Conservation (phyloP, 2,329 filamentous ascomycete genomes). For the Rhynchosporium secalis region DNA sequence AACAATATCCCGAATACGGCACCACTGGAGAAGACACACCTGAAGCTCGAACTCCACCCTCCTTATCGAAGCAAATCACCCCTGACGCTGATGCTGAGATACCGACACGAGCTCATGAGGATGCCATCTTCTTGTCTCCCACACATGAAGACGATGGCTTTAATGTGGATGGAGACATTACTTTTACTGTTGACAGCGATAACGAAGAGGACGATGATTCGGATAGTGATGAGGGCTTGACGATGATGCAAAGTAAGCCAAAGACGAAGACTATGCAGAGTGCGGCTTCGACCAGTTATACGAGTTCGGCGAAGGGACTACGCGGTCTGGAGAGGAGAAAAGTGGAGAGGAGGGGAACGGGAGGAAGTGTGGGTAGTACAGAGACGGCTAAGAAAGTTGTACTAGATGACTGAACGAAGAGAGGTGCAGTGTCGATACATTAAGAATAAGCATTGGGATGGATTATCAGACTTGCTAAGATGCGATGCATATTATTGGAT, state of each 20-base stretch:
- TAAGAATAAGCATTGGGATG: slow-evolving; percentile 14
- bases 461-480: background rate
- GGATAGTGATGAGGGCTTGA: slow-evolving; percentile 40
- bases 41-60: slow-evolving; percentile 35
- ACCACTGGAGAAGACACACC: slow-evolving; percentile 32
- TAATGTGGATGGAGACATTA: slow-evolving; percentile 35
- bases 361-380: slow-evolving; percentile 60
- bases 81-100: slow-evolving; percentile 16
- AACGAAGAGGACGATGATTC: slow-evolving; percentile 35
- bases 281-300: background rate
- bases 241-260: slow-evolving; percentile 43
- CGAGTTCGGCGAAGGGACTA: slow-evolving; percentile 32
- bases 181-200: slow-evolving; percentile 2
- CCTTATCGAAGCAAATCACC: slow-evolving; percentile 31
- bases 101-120: slow-evolving; percentile 13
- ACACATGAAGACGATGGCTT: slow-evolving; percentile 35
- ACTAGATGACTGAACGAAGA: slow-evolving; percentile 30
- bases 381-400: slow-evolving; percentile 61
- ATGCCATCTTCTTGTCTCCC: slow-evolving; percentile 23
- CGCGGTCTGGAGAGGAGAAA: slow-evolving; percentile 47
- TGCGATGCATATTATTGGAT: slow-evolving; percentile 8
- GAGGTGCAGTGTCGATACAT: slow-evolving; percentile 14
- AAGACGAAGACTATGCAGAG: slow-evolving; percentile 42
- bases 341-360: slow-evolving; percentile 55
- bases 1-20: slow-evolving; percentile 43